These are phyloP conservation scores for Verticillium alfalfae DNA, from an alignment of 2,329 filamentous ascomycete species.

Conservation along the genomic window DNA sequence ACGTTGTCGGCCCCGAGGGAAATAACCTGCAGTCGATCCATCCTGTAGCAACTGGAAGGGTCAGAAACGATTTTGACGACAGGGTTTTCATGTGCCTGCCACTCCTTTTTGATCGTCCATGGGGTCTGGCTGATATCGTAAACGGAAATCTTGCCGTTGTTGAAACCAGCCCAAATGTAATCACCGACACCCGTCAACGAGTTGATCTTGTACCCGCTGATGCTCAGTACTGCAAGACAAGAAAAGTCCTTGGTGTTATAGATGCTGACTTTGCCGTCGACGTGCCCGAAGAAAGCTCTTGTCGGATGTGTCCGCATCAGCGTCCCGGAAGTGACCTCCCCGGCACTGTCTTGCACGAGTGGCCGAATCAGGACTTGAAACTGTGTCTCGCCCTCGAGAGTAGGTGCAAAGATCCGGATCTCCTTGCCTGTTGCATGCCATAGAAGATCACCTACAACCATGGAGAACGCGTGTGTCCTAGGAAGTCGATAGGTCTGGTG, in stretches of 20 bases:
- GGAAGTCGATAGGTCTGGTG: slow-evolving; percentile 70
- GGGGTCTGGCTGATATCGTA: slow-evolving; percentile 81
- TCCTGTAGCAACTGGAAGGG: slow-evolving; percentile 74
- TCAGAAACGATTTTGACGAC: slow-evolving; percentile 75
- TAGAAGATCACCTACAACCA: slow-evolving; percentile 76
- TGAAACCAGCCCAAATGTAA: slow-evolving; percentile 89
- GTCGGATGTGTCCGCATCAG: slow-evolving; percentile 69
- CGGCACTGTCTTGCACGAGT: slow-evolving; percentile 65
- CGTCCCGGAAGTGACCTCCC: slow-evolving; percentile 83
- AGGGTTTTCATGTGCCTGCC: slow-evolving; percentile 83
- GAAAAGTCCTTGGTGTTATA: slow-evolving; percentile 74
- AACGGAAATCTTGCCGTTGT: slow-evolving; percentile 87
- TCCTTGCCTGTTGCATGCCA: slow-evolving; percentile 89
- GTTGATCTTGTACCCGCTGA: slow-evolving; percentile 95
- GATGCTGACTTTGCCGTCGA: slow-evolving; percentile 90
- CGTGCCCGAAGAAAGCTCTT: slow-evolving; percentile 84
- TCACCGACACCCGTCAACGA: slow-evolving; percentile 74
- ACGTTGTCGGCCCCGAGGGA: slow-evolving; percentile 84
- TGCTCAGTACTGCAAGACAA: slow-evolving; percentile 73
- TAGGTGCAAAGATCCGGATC: slow-evolving; percentile 76
- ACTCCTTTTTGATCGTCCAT: slow-evolving; percentile 90
- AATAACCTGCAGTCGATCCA: slow-evolving; percentile 78
- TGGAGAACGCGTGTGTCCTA: slow-evolving; percentile 79
- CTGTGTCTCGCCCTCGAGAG: slow-evolving; percentile 57
- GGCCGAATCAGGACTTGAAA: slow-evolving; percentile 73